These are phyloP conservation scores for Perkinsus olseni DNA, from an alignment of 169 alveolate species.

Conservation along the genomic window DNA sequence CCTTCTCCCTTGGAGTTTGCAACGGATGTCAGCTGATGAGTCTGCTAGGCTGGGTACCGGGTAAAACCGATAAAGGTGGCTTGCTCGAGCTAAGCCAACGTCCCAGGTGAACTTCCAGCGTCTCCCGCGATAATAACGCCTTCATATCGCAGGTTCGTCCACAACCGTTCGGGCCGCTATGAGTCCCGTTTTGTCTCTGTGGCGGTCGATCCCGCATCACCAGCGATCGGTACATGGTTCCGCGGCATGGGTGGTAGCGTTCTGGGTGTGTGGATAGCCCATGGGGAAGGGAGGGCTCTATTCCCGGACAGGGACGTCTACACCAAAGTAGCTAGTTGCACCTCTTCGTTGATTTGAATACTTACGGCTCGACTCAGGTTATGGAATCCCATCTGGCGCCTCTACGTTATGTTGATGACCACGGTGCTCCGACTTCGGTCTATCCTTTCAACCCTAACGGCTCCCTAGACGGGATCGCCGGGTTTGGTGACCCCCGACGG, in stretches of 20 bases:
- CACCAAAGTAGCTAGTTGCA: neutral
- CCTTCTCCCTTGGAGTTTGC: conserved; percentile 33
- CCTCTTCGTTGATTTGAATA: neutral
- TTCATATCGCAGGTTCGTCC: neutral
- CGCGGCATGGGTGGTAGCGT: conserved; percentile 32
- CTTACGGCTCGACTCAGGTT: neutral
- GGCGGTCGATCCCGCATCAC: conserved; percentile 9
- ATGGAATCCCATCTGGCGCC: conserved; percentile 7
- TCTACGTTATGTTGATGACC: conserved; percentile 28
- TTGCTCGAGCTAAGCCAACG: neutral
- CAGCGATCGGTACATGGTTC: conserved; percentile 17
- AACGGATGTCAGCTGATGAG: conserved; percentile 30
- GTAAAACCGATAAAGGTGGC: neutral
- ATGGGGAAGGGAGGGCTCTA: conserved; percentile 33
- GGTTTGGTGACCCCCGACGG: conserved; percentile 32
- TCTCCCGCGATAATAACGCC: neutral
- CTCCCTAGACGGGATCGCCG: conserved; percentile 31
- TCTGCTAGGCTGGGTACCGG: conserved; percentile 31
- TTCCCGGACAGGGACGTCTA: conserved; percentile 22
- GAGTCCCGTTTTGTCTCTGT: conserved; percentile 23
- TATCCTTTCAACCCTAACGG: conserved; percentile 41
- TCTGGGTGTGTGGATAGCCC: conserved; percentile 31
- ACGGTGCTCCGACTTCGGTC: conserved; percentile 24
- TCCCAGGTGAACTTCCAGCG: neutral
- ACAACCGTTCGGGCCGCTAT: conserved; percentile 22